phyloP scores from a whole-genome alignment of 192 early-diverging fungal species.

The Linnemannia elongata region DNA sequence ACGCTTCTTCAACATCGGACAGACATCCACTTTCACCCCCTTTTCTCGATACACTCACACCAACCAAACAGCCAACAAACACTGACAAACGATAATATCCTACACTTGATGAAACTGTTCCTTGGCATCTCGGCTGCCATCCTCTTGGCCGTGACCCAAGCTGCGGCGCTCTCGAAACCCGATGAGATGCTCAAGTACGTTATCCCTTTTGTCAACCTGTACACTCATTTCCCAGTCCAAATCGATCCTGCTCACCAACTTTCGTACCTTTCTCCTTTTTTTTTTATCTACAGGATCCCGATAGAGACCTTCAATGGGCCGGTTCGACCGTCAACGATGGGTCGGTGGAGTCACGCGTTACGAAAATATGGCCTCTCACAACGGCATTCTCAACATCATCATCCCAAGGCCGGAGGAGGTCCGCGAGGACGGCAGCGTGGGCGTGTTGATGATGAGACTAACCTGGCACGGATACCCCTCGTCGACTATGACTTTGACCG shows the following conservation, averaged over 20 bases:
- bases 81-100: neutral
- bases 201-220: neutral
- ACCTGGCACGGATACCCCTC: constrained; percentile 22
- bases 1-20: neutral
- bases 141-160: neutral
- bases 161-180: neutral
- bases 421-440: constrained; percentile 5
- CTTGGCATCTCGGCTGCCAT: constrained; percentile 29
- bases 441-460: constrained; percentile 4
- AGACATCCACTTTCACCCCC: neutral
- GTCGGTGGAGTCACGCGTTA: constrained; percentile 24
- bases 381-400: neutral
- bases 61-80: neutral
- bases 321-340: constrained; percentile 17
- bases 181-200: constrained; percentile 30
- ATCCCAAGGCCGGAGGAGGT: neutral
- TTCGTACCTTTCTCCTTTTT: neutral
- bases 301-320: constrained; percentile 14
- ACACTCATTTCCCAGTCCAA: neutral
- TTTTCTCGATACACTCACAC: neutral
- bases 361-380: constrained; percentile 33
- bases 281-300: constrained; percentile 18
- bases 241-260: no score
- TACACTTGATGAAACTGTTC: constrained; percentile 17
- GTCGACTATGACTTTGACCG: constrained; percentile 37